These are phyloP conservation scores for Halophytophthora polymorphica DNA, from an alignment of 352 stramenopile genomes.

Conservation along the genomic window DNA sequence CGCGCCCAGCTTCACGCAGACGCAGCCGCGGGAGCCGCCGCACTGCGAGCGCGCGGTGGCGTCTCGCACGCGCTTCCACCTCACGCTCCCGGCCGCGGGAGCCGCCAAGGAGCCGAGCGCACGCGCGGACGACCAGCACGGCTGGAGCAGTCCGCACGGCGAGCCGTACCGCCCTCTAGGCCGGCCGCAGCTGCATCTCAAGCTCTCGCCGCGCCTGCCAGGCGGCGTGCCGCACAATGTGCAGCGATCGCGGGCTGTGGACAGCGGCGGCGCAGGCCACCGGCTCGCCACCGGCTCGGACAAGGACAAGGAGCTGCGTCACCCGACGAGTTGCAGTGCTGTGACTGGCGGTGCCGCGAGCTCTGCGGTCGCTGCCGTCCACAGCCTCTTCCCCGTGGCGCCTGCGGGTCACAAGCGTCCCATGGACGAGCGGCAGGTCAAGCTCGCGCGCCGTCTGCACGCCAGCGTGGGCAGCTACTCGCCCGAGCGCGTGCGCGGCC, in stretches of 20 bases:
- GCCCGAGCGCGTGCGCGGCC: slow-evolving; percentile 30
- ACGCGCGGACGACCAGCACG: slow-evolving; percentile 23
- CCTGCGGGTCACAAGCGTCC: slow-evolving; percentile 28
- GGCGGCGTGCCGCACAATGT: slow-evolving; percentile 36
- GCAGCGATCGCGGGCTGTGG: slow-evolving; percentile 22
- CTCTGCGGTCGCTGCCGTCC: slow-evolving; percentile 10
- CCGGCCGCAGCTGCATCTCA: slow-evolving; percentile 63
- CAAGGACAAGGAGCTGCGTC: slow-evolving; percentile 17
- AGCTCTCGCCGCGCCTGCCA: slow-evolving; percentile 54
- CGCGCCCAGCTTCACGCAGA: background rate
- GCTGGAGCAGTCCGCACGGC: slow-evolving; percentile 70
- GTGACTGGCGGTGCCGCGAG: background rate
- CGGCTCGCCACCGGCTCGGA: background rate
- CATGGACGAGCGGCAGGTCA: slow-evolving; percentile 48
- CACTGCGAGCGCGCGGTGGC: slow-evolving; percentile 42
- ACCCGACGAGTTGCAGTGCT: slow-evolving; percentile 3
- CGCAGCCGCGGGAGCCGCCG: slow-evolving; percentile 8
- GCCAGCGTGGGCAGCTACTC: slow-evolving; percentile 50
- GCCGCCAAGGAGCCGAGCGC: background rate
- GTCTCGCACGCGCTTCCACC: slow-evolving; percentile 51
- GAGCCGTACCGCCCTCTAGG: slow-evolving; percentile 69
- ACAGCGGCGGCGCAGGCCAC: slow-evolving; percentile 3
- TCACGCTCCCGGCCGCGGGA: slow-evolving; percentile 31
- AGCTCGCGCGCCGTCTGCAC: slow-evolving; percentile 46
- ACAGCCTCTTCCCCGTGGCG: slow-evolving; percentile 16